Evolutionary conservation across 2,329 filamentous ascomycete species (phyloP).

Genomic region (Talaromyces sp.): DNA sequence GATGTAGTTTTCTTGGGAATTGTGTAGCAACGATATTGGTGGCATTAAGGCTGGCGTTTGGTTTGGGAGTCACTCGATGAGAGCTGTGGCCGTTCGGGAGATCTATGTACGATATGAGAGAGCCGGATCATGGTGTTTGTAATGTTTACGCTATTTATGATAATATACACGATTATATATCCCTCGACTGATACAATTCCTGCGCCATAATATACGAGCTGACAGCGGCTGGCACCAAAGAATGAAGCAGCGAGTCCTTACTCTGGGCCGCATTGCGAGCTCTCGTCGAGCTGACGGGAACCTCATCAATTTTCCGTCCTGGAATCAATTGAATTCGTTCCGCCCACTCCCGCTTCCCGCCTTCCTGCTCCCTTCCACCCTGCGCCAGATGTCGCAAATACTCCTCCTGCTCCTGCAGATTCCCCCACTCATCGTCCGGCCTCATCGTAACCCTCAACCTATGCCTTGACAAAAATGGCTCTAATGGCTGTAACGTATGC

Average conservation of each 20-base stretch:
- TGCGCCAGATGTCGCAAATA: conserved; percentile 39
- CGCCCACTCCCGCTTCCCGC: conserved; percentile 43
- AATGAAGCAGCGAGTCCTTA: conserved; percentile 33
- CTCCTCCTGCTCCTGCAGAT: conserved; percentile 36
- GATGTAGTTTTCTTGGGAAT: not conserved
- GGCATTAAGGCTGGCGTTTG: not conserved
- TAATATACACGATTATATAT: conserved; percentile 5
- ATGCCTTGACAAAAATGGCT: conserved; percentile 43
- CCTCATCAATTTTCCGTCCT: conserved; percentile 34
- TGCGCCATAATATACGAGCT: conserved; percentile 33
- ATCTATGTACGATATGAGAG: not conserved
- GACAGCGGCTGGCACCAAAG: conserved; percentile 36
- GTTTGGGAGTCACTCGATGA: not conserved
- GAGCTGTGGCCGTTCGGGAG: not conserved
- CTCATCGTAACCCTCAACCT: conserved; percentile 45
- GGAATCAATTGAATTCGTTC: conserved; percentile 42
- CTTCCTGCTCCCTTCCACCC: conserved; percentile 36
- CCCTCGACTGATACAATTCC: conserved; percentile 28
- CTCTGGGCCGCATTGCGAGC: conserved; percentile 37
- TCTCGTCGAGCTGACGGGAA: conserved; percentile 43
- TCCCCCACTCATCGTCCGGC: conserved; percentile 41
- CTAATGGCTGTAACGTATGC: conserved; percentile 42
- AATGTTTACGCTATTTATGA: not conserved
- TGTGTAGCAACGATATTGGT: conserved; percentile 3
- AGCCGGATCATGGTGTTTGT: not conserved